Evolutionary conservation across 2,329 filamentous ascomycete species (phyloP), one percentile per base, ranked within the genome.

Genomic region (Pseudopithomyces maydicus): DNA sequence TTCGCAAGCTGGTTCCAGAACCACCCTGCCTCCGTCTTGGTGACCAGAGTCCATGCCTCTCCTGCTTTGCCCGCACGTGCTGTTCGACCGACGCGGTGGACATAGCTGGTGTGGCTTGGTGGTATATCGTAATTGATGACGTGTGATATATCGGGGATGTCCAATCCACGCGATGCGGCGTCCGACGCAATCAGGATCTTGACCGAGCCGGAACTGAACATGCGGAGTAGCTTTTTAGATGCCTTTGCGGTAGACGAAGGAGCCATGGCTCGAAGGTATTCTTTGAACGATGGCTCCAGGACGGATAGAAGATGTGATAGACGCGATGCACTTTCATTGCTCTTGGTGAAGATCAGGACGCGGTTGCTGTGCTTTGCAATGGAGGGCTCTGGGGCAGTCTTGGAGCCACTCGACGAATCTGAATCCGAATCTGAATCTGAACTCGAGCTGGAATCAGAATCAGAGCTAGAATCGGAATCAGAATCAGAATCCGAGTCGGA

Each of bases 101-200:
- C 88, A 68, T 98, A 98, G 22, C 88, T 89, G 6, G 89, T 90
- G 33, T 92, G 80, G 68, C 89, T 93, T 4, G 87, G 84, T 0
- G 94, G 94, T 50, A 97, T 83, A 73, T 97, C 94, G 80, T 98
- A 98, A 78, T 97, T 97, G 76, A 98, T 81, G 45, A 98, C 92
- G 70, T 96, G 90, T 35, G 88, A 87, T 45, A 98, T 84, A 45
- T 85, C 84, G 0, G 87, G 85, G 12, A 97, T 82, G 74, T 98
- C 94, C 23, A 98, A 87, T 68, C 94, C 95, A 61, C 94, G 90
- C 2, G 92, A 91, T 1, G 95, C 91, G n/a, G 96, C 89, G 73
- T 98, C 94, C 0, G 95, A 96, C 0, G 93, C 92, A 44, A 98
- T 88, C 42, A 98, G 85, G 45, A 96, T 86, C 6, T 88, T 87